phyloP scores from a whole-genome alignment of 2,329 filamentous ascomycete species.

The Ophiocordyceps robertsii region DNA sequence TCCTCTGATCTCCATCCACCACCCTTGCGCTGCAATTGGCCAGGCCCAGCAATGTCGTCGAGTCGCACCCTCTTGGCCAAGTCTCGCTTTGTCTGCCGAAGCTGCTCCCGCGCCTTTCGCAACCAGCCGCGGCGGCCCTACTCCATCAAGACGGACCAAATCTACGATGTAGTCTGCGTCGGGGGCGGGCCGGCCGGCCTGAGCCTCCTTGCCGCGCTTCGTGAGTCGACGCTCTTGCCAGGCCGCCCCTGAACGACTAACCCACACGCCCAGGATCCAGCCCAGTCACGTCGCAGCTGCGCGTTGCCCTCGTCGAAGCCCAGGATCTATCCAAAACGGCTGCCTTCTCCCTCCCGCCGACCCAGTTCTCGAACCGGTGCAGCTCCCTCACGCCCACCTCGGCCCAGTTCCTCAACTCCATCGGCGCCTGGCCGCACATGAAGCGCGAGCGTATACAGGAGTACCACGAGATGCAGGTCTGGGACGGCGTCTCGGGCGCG shows the following conservation, averaged over 20 bases:
- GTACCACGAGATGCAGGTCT: slow-evolving; percentile 96
- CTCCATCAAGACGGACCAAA: slow-evolving; percentile 43
- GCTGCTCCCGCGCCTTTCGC: slow-evolving; percentile 28
- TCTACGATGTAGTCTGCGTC: slow-evolving; percentile 89
- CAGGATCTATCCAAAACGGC: slow-evolving; percentile 65
- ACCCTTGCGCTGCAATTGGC: not conserved
- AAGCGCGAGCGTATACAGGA: slow-evolving; percentile 62
- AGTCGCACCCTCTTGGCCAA: slow-evolving; percentile 9
- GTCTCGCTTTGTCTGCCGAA: slow-evolving; percentile 29
- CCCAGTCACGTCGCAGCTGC: slow-evolving; percentile 60
- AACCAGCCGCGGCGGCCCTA: slow-evolving; percentile 25
- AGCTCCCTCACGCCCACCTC: slow-evolving; percentile 87
- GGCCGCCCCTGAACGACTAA: not conserved
- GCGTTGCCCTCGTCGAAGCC: slow-evolving; percentile 78
- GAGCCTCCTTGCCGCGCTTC: slow-evolving; percentile 64
- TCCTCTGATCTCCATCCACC: not conserved
- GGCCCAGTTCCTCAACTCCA: slow-evolving; percentile 65
- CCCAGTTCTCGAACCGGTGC: slow-evolving; percentile 82
- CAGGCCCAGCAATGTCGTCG: not conserved
- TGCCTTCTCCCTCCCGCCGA: slow-evolving; percentile 50
- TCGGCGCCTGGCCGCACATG: slow-evolving; percentile 76
- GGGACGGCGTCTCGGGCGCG: slow-evolving; percentile 84
- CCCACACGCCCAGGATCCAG: slow-evolving; percentile 48
- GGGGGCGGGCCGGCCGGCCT: slow-evolving; percentile 83
- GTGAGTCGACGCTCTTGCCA: slow-evolving; percentile 26